Conservation (phyloP, 2,329 filamentous ascomycete genomes). For the Trichoderma citrinoviride region DNA sequence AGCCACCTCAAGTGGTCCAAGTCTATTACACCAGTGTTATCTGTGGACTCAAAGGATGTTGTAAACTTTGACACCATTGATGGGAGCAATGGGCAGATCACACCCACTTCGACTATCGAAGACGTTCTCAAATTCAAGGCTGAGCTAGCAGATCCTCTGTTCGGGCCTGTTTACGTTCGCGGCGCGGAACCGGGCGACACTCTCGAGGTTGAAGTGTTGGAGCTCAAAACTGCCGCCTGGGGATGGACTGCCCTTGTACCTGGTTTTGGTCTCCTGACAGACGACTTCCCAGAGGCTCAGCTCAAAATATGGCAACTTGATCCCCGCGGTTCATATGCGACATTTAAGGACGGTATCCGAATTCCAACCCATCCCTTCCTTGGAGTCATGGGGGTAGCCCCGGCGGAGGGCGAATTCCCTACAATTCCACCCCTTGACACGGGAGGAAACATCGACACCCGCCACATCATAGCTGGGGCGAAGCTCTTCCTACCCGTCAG, state of each 20-base stretch:
- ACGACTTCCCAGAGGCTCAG: background rate
- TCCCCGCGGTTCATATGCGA: background rate
- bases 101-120: background rate
- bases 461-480: background rate
- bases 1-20: conserved; percentile 13
- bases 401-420: background rate
- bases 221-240: background rate
- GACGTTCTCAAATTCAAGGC: background rate
- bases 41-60: conserved; percentile 1
- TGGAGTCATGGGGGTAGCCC: conserved; percentile 11
- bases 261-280: background rate
- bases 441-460: conserved; percentile 10
- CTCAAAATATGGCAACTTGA: conserved; percentile 2
- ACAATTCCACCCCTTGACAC: conserved; percentile 9
- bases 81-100: conserved; percentile 6
- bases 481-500: background rate
- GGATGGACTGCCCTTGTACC: conserved; percentile 12
- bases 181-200: conserved; percentile 2
- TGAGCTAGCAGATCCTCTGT: conserved; percentile 2
- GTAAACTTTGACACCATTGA: conserved; percentile 8
- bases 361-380: conserved; percentile 10
- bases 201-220: conserved; percentile 8
- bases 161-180: background rate
- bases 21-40: background rate
- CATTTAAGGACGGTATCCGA: conserved; percentile 7